A percentile compares a stretch with the other conserved stretches of the same genome.
phyloP scores from a whole-genome alignment of 306 rosid species.

The Benincasa hispida region DNA sequence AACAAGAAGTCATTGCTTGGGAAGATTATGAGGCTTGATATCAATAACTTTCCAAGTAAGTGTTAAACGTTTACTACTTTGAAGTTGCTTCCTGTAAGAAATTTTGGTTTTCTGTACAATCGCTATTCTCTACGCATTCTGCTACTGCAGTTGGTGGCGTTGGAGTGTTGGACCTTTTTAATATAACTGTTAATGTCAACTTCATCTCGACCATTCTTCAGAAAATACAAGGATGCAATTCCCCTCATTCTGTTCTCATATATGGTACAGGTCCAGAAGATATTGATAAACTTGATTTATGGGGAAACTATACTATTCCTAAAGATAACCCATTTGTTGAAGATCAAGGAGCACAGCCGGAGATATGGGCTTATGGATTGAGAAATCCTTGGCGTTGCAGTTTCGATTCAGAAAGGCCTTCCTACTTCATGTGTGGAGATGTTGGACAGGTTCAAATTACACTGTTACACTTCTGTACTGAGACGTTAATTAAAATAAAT shows the following conservation, averaged over 20 bases:
- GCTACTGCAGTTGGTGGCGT: neutral
- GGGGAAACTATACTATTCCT: constrained; percentile 95
- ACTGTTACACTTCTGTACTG: neutral
- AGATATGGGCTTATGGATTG: constrained; percentile 82
- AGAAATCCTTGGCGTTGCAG: constrained; percentile 99
- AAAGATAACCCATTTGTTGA: constrained; percentile 67
- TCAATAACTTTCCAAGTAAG: constrained; percentile 71
- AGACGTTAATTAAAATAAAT: neutral
- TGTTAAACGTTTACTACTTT: neutral
- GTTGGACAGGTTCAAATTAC: constrained; percentile 58
- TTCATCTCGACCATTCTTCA: neutral
- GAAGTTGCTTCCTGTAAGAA: neutral
- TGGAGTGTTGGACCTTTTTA: neutral
- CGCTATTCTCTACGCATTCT: neutral
- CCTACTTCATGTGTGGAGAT: constrained; percentile 86
- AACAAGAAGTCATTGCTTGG: constrained; percentile 97
- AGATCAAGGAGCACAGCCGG: constrained; percentile 52
- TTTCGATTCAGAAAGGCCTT: constrained; percentile 71
- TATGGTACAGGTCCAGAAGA: constrained; percentile 46
- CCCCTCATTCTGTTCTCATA: neutral
- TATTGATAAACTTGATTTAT: constrained; percentile 43
- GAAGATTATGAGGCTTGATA: constrained; percentile 83
- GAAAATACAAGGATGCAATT: too few species aligned
- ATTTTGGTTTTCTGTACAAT: neutral
- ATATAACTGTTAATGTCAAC: neutral